A percentile compares a stretch with the other conserved stretches of the same genome.
Conservation (phyloP, 805 yeast genomes). For the Kazachstania kunashirensis region DNA sequence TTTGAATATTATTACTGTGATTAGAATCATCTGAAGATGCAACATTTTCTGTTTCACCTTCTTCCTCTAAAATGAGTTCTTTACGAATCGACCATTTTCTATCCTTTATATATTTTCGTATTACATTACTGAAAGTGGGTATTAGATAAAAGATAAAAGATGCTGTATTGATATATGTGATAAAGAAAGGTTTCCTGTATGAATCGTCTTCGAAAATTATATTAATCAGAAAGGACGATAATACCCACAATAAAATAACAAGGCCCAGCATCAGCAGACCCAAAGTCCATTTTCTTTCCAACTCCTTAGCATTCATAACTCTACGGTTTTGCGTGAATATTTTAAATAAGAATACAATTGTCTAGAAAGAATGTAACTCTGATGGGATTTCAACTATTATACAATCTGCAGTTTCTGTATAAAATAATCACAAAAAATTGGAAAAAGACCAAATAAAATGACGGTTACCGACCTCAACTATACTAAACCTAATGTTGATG, state of each 20-base stretch:
- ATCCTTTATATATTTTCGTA: conserved; percentile 21
- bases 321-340: no score
- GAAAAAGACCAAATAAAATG: no score
- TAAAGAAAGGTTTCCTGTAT: conserved; percentile 83
- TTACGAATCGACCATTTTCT: conserved; percentile 24
- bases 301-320: no score
- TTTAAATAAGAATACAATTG: no score
- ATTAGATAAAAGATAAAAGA: conserved; percentile 70
- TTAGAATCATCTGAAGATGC: not conserved
- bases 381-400: no score
- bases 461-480: no score
- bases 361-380: no score
- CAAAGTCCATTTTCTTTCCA: conserved; percentile 47
- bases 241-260: conserved; percentile 84
- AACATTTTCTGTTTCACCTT: conserved; percentile 13
- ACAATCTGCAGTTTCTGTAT: no score
- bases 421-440: no score
- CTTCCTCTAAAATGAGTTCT: conserved; percentile 26
- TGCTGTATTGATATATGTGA: conserved; percentile 85
- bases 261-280: conserved; percentile 65
- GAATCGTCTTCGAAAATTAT: conserved; percentile 56
- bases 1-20: not conserved
- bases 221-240: conserved; percentile 78
- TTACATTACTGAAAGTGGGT: conserved; percentile 37
- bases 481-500: no score